A percentile compares a stretch with the other conserved stretches of the same genome.
Conservation (phyloP, 345 rosid species). For the Citrus reticulata region DNA sequence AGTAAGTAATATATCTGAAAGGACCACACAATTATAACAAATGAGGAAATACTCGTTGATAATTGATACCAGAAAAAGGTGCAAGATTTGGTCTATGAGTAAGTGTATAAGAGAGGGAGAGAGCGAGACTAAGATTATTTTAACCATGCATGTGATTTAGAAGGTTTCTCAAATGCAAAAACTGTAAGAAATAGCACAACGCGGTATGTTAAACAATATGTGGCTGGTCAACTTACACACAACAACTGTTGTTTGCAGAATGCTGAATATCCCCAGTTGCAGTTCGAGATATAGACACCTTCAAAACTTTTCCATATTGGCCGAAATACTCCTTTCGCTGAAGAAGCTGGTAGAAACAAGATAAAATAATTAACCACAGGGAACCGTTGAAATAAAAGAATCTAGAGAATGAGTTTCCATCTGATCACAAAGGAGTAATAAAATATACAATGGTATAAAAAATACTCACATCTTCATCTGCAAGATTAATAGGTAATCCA, state of each 20-base stretch:
- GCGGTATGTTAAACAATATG: background rate
- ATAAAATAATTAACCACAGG: background rate
- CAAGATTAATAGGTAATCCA: conserved; percentile 64
- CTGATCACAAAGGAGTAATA: background rate
- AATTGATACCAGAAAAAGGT: background rate
- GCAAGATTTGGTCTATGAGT: background rate
- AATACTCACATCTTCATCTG: conserved; percentile 59
- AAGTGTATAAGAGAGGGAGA: background rate
- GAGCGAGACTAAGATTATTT: background rate
- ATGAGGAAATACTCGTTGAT: background rate
- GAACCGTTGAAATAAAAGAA: background rate
- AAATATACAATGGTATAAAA: background rate
- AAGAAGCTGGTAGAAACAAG: conserved; percentile 45
- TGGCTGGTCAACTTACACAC: conserved; percentile 48
- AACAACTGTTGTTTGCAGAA: conserved; percentile 62
- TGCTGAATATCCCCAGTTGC: conserved; percentile 65
- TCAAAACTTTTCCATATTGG: conserved; percentile 68
- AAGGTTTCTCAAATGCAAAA: background rate
- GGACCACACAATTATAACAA: background rate
- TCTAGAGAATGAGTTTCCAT: background rate
- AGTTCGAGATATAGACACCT: conserved; percentile 71
- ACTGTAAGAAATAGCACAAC: background rate
- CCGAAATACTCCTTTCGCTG: conserved; percentile 66
- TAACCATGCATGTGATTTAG: background rate
- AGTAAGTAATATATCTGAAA: conserved; percentile 57